Evolutionary conservation across 2,329 filamentous ascomycete genomes (phyloP).

Genomic region (Phyllosticta citribraziliensis): DNA sequence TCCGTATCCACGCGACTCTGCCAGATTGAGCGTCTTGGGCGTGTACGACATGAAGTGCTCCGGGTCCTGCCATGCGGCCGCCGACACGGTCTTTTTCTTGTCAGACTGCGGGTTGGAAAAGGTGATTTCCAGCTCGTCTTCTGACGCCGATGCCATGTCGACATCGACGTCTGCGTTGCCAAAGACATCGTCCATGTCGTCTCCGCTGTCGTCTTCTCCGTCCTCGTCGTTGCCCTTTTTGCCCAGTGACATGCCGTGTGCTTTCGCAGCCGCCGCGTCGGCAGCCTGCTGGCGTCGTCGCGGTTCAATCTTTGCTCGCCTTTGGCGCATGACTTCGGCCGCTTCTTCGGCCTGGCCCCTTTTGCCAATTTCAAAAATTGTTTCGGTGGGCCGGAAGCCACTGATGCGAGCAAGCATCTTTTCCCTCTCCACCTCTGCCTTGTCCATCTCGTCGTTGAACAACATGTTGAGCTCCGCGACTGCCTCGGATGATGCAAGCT

Average conservation of each 20-base stretch:
- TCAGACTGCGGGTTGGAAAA: slow-evolving; percentile 29
- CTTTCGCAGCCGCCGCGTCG: slow-evolving; percentile 17
- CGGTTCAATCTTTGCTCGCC: slow-evolving; percentile 59
- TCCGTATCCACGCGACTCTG: slow-evolving; percentile 86
- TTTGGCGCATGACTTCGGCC: slow-evolving; percentile 64
- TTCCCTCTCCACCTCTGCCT: slow-evolving; percentile 58
- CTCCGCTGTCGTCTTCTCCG: neutral
- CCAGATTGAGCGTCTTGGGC: slow-evolving; percentile 67
- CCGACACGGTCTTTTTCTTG: slow-evolving; percentile 18
- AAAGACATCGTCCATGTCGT: slow-evolving; percentile 18
- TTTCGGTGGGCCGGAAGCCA: slow-evolving; percentile 81
- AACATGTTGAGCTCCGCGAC: slow-evolving; percentile 72
- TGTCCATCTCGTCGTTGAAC: slow-evolving; percentile 53
- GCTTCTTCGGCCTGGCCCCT: slow-evolving; percentile 55
- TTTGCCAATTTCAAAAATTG: slow-evolving; percentile 88
- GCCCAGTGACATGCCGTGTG: neutral
- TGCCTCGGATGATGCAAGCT: slow-evolving; percentile 57
- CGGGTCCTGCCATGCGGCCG: slow-evolving; percentile 61
- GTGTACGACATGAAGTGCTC: slow-evolving; percentile 97
- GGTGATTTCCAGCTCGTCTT: slow-evolving; percentile 46
- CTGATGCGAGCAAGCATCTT: slow-evolving; percentile 84
- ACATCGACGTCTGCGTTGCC: slow-evolving; percentile 8
- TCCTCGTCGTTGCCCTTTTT: slow-evolving; percentile 9
- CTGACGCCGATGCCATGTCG: slow-evolving; percentile 32
- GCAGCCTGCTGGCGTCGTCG: slow-evolving; percentile 37